Conservation (phyloP, 192 early-diverging fungal species). For the Linderina pennispora region DNA sequence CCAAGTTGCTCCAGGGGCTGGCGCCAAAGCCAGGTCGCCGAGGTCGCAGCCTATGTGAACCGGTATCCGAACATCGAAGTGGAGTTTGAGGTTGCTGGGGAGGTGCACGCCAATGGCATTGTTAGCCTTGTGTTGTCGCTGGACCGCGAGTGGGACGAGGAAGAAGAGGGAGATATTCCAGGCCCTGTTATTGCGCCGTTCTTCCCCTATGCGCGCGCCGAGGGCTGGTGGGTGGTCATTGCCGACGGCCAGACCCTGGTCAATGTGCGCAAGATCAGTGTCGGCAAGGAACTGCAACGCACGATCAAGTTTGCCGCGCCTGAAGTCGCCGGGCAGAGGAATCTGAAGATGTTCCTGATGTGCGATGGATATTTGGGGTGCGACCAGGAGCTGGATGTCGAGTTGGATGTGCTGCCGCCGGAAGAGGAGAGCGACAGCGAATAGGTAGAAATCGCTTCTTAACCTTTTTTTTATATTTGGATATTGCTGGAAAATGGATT, state of each 20-base stretch:
- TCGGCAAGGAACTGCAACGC: conserved; percentile 56
- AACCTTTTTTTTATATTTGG: too few relatives aligned
- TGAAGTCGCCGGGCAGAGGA: conserved; percentile 51
- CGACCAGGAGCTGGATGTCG: conserved; percentile 89
- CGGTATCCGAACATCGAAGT: conserved; percentile 92
- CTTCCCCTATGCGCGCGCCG: conserved; percentile 84
- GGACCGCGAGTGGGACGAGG: conserved; percentile 81
- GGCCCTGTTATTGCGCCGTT: conserved; percentile 88
- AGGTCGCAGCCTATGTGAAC: conserved; percentile 74
- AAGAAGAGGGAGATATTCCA: conserved; percentile 46
- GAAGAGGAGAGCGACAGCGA: conserved; percentile 24
- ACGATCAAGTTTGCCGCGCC: conserved; percentile 85
- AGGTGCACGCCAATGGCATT: conserved; percentile 57
- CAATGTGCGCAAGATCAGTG: conserved; percentile 80
- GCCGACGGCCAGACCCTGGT: conserved; percentile 80
- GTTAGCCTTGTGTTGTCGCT: conserved; percentile 65
- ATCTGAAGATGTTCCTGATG: conserved; percentile 83
- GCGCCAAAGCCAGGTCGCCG: conserved; percentile 51
- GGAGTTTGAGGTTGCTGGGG: conserved; percentile 60
- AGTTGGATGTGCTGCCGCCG: conserved; percentile 45
- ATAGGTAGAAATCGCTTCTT: too few relatives aligned
- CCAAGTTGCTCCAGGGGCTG: conserved; percentile 55
- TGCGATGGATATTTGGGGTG: conserved; percentile 91
- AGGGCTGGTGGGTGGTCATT: conserved; percentile 97
- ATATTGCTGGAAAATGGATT: too few relatives aligned